Base-by-base conservation (phyloP, 2,329 filamentous ascomycete genomes). In the Cordyceps farinosa region DNA sequence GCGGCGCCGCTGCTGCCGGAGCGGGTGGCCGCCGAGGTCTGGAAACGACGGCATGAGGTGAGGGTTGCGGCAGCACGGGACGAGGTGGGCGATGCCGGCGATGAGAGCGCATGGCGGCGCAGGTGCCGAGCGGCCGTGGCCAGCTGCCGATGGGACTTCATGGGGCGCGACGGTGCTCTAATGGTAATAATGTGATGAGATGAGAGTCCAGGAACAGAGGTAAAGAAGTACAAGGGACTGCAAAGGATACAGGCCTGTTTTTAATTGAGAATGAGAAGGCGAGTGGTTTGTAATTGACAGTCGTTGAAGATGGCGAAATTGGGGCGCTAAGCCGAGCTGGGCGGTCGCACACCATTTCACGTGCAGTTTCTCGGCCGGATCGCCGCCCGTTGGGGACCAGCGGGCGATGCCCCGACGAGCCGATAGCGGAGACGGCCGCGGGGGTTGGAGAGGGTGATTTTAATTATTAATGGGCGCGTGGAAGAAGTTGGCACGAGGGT, bases 1-100 rank as follows among this genome's bases (percentile, higher is more conserved):
- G 86, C 83, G 52, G 72, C 70, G 38, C 73, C 73, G 22, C 38
- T 13, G 34, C 34, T 9, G 34, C 34, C 34, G 34, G 76, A 72
- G 47, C 66, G 66, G 30, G 72, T 65, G 30, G 17, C 17, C 10
- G 59, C 55, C 11, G 57, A 32, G 38, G 32, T 40, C 17, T 62
- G 54, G 42, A 64, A 27, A 27, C 27, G 30, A n/a, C 64, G 40
- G 58, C n/a, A 7, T 1, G 38, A 22, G 32, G 29, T 47, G 50
- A 47, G 40, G 34, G 48, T 15, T 29, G 22, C 15, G 17, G n/a
- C 71, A 69, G 68, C 70, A 68, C 27, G 44, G 38, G n/a, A 36
- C 7, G 29, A 22, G 36, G 45, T 32, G 7, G 29, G 48, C 36
- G 34, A 45, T 15, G 59, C 6, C 36, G 45, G 40, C 15, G 61